Conservation (phyloP, 169 alveolate genomes). For the Cystoisospora suis region DNA sequence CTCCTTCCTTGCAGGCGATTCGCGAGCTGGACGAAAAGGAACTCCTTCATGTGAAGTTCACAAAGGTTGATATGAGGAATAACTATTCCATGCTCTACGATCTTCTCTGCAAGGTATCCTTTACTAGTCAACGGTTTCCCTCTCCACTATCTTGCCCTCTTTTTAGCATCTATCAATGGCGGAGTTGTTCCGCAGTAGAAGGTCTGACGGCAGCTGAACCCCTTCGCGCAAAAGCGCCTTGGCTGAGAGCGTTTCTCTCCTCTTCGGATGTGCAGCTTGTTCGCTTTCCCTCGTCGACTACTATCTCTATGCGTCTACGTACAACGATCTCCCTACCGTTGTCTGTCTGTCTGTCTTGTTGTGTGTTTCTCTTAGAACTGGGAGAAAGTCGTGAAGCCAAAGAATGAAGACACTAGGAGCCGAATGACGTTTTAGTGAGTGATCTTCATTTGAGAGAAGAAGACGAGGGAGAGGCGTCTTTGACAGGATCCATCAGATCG, state of each 20-base stretch:
- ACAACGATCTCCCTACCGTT: no score
- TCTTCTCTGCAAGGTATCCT: slow-evolving; percentile 83
- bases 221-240: no score
- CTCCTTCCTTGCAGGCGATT: slow-evolving; percentile 68
- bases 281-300: neutral
- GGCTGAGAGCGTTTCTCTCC: neutral
- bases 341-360: neutral
- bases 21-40: slow-evolving; percentile 88
- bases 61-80: slow-evolving; percentile 88
- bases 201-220: no score
- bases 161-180: no score
- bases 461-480: no score
- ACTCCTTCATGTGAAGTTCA: slow-evolving; percentile 85
- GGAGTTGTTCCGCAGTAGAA: no score
- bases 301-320: neutral
- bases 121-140: no score
- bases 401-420: slow-evolving; percentile 80
- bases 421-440: slow-evolving; percentile 82
- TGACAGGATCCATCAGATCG: no score
- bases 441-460: no score
- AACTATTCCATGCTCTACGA: slow-evolving; percentile 89
- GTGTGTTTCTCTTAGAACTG: slow-evolving; percentile 71
- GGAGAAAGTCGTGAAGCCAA: slow-evolving; percentile 87
- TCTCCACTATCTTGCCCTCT: no score
- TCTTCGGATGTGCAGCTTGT: neutral